Evolutionary conservation across 768 basidiomycete genomes (phyloP), one percentile per base, ranked within the genome.

Genomic region (Psilocybe cyanescens): DNA sequence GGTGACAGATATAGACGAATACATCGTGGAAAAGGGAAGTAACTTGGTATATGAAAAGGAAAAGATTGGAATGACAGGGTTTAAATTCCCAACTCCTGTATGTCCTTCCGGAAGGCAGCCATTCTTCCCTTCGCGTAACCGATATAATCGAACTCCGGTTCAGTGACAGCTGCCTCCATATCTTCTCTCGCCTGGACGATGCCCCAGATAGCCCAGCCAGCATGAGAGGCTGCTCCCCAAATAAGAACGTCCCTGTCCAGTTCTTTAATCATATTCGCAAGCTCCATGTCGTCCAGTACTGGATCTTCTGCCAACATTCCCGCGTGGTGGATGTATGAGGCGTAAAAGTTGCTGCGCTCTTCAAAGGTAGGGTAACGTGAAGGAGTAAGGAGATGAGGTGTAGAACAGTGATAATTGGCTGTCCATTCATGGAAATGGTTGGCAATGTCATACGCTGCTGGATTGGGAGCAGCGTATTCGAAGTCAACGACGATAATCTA

Each of bases 401-500:
- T 83, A 4, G 83, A 70, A 39, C 80, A 81, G 71, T 92, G 90
- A 74, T 99, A 99, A 75, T 97, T 83, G 14, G 94, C 90, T 17
- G 92, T 93, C 97, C 97, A 99, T 76, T 99, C 97, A 71, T 93
- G 90, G 77, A 96, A 97, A 74, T 97, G 95, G 74, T 97, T 97
- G 59, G 92, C 97, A 67, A 99, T 95, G 72, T 99, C 97, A 75
- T 89, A 97, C 3, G 94, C 92, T 3, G 95, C 87, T 28, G 96
- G 90, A 70, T 98, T 99, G 4, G 92, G 90, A 0, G 89, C 83
- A 12, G 97, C 94, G 71, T 99, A 99, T 77, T 99, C 97, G 72
- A 98, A 99, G 76, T 99, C 97, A 64, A 97, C 95, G 37, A 97
- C 92, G 71, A 97, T 92, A 64, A 97, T 88, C 92, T 96, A 39